Evolutionary conservation across 2,329 filamentous ascomycete species (phyloP), one percentile per base, ranked within the genome.

Genomic region (Penicillium sp.): DNA sequence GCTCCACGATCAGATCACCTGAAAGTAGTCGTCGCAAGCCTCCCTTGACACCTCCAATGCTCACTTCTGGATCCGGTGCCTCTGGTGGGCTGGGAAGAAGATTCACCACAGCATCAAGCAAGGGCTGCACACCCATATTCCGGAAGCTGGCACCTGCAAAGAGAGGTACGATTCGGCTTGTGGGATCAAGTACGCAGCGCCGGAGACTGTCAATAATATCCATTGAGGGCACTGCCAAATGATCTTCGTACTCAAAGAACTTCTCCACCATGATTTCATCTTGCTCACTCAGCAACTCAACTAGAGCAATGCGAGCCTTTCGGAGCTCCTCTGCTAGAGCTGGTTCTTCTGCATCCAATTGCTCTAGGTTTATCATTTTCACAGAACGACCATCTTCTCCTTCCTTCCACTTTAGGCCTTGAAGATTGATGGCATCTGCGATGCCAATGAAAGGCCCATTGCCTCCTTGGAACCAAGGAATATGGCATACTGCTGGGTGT

Each of bases 141-240:
- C 90, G 87, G 74, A 98, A 92, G 73, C 93, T 97, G 5, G 93
- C 93, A 2, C 93, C 93, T 0, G 91, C 91, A 74, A 96, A 96
- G 0, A 97, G 84, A 1, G 93, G 93, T 44, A 95, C 89, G 19
- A 96, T 80, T n/a, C 78, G 80, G 50, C 90, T 91, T 9, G 63
- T 64, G 10, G 88, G 83, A 1, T 87, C 85, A 47, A 87, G 80
- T 6, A 96, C 85, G 39, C 87, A 87, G 46, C 87, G 83, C 33
- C 93, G 86, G 31, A 99, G 83, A 59, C 89, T 90, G 52, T 86
- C 81, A 58, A 88, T 86, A 58, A 98, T 87, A 43, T 88, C 80
- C 19, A 82, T 73, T 0, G 86, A 76, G 0, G 88, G 79, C 8
- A 98, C 85, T 1, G 82, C 81, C 5, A 89, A 73, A 67, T 87